Conservation (phyloP, 106 monocot species). For the Acorus calamus region DNA sequence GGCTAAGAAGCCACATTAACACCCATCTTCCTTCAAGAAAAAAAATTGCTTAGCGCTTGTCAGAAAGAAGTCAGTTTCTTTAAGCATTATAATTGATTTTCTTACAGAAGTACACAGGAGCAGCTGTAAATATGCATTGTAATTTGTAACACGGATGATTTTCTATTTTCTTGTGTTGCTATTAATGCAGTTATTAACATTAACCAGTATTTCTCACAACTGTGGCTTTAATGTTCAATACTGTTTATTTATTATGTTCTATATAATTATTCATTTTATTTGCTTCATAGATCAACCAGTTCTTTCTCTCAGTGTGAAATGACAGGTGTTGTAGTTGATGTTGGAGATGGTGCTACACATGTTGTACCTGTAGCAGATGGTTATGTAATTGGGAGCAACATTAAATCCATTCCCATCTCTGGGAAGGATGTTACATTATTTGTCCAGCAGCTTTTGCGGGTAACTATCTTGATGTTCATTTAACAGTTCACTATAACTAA, state of each 20-base stretch:
- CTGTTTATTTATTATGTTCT: not conserved
- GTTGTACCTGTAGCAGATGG: constrained; percentile 90
- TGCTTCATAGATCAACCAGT: not conserved
- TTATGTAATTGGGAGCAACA: constrained; percentile 89
- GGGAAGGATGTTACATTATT: constrained; percentile 90
- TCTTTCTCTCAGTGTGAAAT: constrained; percentile 82
- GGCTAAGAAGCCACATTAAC: too few species aligned
- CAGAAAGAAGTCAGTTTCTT: too few species aligned
- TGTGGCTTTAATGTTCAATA: not conserved
- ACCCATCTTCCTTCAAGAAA: too few species aligned
- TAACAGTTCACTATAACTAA: not conserved
- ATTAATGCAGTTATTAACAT: too few species aligned
- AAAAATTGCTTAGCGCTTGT: too few species aligned
- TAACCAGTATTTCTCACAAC: too few species aligned
- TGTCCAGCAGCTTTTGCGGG: constrained; percentile 77
- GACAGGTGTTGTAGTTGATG: constrained; percentile 92
- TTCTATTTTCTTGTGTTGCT: too few species aligned
- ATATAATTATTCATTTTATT: not conserved
- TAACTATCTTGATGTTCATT: constrained; percentile 7
- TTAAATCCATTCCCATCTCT: constrained; percentile 84
- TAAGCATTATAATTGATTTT: too few species aligned
- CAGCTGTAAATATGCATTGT: too few species aligned
- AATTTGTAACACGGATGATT: too few species aligned
- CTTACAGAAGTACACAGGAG: too few species aligned
- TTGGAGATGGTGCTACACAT: constrained; percentile 88